Conservation (phyloP, 371 early-diverging fungal genomes). For the Lichtheimia ramosa region DNA sequence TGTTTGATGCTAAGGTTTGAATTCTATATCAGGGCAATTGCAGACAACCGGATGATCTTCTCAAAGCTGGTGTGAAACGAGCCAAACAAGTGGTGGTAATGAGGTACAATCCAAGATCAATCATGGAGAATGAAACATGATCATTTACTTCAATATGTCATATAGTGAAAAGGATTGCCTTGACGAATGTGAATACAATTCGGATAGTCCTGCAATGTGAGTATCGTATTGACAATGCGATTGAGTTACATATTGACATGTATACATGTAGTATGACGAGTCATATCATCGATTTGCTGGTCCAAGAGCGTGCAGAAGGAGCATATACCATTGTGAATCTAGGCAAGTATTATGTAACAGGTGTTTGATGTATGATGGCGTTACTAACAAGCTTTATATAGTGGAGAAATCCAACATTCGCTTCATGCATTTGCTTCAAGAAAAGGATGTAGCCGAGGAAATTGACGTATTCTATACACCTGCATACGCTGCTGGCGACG, state of each 20-base stretch:
- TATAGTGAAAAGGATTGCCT: conserved; percentile 41
- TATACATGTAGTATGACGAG: conserved; percentile 28
- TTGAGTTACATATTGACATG: too few species aligned
- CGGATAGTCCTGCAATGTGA: conserved; percentile 53
- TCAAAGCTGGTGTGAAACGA: conserved; percentile 54
- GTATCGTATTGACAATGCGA: background rate
- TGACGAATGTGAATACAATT: conserved; percentile 34
- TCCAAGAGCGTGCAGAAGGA: conserved; percentile 22
- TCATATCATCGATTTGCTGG: conserved; percentile 34
- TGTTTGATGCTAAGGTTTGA: background rate
- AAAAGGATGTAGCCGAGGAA: conserved; percentile 36
- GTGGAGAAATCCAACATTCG: conserved; percentile 51
- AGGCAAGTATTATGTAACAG: conserved; percentile 8
- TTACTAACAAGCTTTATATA: background rate
- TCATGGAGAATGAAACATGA: background rate
- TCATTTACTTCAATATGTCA: background rate
- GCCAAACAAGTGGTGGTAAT: conserved; percentile 64
- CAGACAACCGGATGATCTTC: conserved; percentile 57
- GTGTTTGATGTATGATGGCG: background rate
- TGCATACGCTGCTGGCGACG: conserved; percentile 53
- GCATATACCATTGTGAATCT: conserved; percentile 35
- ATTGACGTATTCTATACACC: conserved; percentile 42
- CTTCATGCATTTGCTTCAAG: conserved; percentile 45
- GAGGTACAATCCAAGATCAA: conserved; percentile 24
- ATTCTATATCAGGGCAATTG: conserved; percentile 45